Evolutionary conservation across 108 stramenopile genomes (phyloP).

Genomic region (Cyclostephanos invisitatus): DNA sequence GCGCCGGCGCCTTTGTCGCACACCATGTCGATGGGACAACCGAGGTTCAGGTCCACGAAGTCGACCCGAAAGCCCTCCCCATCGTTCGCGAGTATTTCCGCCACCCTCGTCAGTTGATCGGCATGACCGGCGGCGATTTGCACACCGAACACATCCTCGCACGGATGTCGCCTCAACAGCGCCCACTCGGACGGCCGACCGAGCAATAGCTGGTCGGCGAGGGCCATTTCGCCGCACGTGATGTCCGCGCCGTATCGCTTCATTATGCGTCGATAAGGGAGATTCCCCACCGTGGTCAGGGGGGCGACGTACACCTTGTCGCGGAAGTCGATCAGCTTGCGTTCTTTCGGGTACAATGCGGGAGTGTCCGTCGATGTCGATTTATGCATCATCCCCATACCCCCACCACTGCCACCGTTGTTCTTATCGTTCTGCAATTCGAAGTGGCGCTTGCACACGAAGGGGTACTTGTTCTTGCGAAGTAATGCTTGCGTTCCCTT

Average conservation of each 20-base stretch:
- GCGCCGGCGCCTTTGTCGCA: constrained; percentile 94
- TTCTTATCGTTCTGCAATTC: constrained; percentile 43
- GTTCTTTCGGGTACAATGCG: constrained; percentile 62
- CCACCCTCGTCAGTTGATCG: constrained; percentile 83
- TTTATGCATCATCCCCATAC: constrained; percentile 3
- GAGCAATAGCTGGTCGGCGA: constrained; percentile 77
- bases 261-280: constrained; percentile 97
- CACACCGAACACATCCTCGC: constrained; percentile 96
- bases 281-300: constrained; percentile 97
- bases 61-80: constrained; percentile 75
- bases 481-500: constrained; percentile 62
- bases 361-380: constrained; percentile 15
- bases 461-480: constrained; percentile 83
- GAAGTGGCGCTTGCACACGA: constrained; percentile 68
- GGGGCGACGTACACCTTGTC: constrained; percentile 98
- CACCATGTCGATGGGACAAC: constrained; percentile 97
- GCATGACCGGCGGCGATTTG: constrained; percentile 93
- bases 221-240: constrained; percentile 99
- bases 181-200: constrained; percentile 95
- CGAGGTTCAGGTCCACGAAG: constrained; percentile 98
- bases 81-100: constrained; percentile 71
- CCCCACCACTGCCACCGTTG: too few relatives aligned
- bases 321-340: constrained; percentile 87
- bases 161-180: constrained; percentile 87
- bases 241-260: constrained; percentile 97